Conservation (phyloP, 257 asterid species). For the Fraxinus americana region DNA sequence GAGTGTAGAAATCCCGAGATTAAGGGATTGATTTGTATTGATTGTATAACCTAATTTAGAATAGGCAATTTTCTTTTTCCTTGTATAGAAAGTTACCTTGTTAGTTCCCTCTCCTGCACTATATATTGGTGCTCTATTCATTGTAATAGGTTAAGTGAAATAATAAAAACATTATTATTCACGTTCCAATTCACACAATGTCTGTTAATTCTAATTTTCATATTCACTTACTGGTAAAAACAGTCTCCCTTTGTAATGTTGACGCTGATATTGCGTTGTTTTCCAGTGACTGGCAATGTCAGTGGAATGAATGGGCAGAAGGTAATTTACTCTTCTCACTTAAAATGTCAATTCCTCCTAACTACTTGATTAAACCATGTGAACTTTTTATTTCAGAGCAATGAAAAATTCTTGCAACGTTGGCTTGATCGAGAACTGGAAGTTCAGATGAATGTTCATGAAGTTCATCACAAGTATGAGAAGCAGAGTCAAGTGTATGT, state of each 20-base stretch:
- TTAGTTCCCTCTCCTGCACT: too few species aligned
- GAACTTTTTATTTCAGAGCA: conserved; percentile 49
- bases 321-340: conserved; percentile 45
- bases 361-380: conserved; percentile 19
- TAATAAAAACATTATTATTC: too few species aligned
- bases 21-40: too few species aligned
- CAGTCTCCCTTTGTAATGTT: background rate
- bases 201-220: conserved; percentile 10
- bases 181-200: background rate
- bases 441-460: conserved; percentile 95
- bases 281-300: conserved; percentile 74
- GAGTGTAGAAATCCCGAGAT: too few species aligned
- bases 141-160: too few species aligned
- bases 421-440: conserved; percentile 99
- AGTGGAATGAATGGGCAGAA: conserved; percentile 64
- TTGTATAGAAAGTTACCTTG: too few species aligned
- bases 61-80: too few species aligned
- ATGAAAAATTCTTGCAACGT: conserved; percentile 81
- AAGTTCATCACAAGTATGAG: conserved; percentile 97
- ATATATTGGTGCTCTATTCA: too few species aligned
- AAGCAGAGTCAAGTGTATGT: conserved; percentile 96
- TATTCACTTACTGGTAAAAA: background rate
- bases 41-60: too few species aligned
- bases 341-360: conserved; percentile 11
- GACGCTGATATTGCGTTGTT: conserved; percentile 26